These are phyloP conservation scores for Heimioporus sp. DNA, from an alignment of 768 basidiomycete genomes.

Conservation along the genomic window DNA sequence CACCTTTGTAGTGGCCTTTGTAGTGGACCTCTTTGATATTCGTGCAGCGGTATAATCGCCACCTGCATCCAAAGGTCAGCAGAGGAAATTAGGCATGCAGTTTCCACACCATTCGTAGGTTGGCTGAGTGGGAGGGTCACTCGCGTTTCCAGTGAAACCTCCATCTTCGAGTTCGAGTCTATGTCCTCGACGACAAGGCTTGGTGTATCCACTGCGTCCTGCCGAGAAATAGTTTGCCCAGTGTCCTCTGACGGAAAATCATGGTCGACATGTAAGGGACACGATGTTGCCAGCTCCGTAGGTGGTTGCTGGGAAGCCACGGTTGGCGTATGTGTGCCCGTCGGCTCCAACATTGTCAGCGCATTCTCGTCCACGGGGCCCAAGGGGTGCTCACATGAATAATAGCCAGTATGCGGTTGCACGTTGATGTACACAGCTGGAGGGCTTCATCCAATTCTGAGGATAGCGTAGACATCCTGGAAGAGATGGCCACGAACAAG, in stretches of 20 bases:
- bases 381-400: conserved; percentile 31
- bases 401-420: conserved; percentile 26
- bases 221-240: conserved; percentile 10
- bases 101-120: conserved; percentile 4
- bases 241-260: conserved; percentile 13
- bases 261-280: background rate
- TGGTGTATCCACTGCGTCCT: background rate
- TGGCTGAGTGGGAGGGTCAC: background rate
- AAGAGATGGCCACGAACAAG: conserved; percentile 57
- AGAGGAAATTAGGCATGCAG: background rate
- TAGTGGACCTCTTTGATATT: background rate
- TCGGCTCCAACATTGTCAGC: conserved; percentile 18
- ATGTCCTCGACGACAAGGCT: background rate
- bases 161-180: background rate
- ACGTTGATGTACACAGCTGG: conserved; percentile 24
- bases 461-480: conserved; percentile 50
- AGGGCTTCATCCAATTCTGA: conserved; percentile 43
- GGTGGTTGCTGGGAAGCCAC: background rate
- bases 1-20: background rate
- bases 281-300: background rate
- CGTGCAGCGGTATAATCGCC: background rate
- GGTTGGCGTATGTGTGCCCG: background rate
- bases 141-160: background rate
- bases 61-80: conserved; percentile 6
- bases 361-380: background rate